Conservation (phyloP, 2,329 filamentous ascomycete species). For the Acrocalymma vagum region DNA sequence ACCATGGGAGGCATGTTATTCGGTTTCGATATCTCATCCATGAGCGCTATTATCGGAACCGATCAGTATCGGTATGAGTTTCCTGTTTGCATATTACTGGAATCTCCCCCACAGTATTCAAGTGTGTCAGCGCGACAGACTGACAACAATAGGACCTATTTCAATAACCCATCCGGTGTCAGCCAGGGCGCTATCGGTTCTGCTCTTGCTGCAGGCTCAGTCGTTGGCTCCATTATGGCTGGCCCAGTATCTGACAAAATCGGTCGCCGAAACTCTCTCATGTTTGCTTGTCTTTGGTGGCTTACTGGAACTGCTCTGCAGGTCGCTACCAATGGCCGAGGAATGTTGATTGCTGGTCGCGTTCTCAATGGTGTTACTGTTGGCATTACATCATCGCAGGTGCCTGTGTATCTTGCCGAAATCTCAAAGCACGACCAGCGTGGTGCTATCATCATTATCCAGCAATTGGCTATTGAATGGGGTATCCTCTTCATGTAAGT, state of each 20-base stretch:
- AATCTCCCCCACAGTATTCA: too few species aligned
- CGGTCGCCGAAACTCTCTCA: conserved; percentile 57
- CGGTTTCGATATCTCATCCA: conserved; percentile 65
- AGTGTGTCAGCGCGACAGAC: not conserved
- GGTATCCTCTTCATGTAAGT: conserved; percentile 47
- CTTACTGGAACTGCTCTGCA: conserved; percentile 51
- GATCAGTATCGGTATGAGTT: conserved; percentile 53
- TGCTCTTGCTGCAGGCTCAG: conserved; percentile 59
- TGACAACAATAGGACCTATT: conserved; percentile 49
- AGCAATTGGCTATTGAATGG: conserved; percentile 54
- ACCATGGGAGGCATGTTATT: conserved; percentile 64
- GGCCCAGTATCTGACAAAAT: conserved; percentile 60
- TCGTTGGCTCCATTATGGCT: conserved; percentile 58
- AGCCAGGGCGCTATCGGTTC: conserved; percentile 60
- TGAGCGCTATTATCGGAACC: conserved; percentile 62
- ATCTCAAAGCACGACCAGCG: conserved; percentile 53
- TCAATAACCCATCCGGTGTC: conserved; percentile 59
- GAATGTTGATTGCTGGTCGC: conserved; percentile 55
- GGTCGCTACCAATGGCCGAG: conserved; percentile 46
- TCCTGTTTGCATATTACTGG: too few species aligned
- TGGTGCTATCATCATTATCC: conserved; percentile 54
- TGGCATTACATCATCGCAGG: conserved; percentile 55
- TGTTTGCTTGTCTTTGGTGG: conserved; percentile 60
- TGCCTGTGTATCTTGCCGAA: conserved; percentile 56
- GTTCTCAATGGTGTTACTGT: conserved; percentile 56